These are phyloP conservation scores for Lentithecium fluviatile DNA, from an alignment of 495 filamentous ascomycete genomes.

Conservation along the genomic window DNA sequence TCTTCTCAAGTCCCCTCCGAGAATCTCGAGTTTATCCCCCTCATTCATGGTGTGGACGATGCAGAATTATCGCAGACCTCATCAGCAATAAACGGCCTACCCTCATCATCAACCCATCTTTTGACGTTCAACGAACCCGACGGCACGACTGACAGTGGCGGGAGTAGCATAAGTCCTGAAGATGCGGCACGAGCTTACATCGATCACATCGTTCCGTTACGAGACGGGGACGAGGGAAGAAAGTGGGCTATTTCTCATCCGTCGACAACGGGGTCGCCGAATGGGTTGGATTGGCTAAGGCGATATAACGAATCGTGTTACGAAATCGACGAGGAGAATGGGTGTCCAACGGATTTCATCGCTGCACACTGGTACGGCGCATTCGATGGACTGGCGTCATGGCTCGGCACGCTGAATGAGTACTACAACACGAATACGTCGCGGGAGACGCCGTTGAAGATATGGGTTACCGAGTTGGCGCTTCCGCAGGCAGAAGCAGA, in stretches of 20 bases:
- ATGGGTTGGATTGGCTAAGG: slow-evolving; percentile 24
- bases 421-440: slow-evolving; percentile 25
- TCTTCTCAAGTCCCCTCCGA: slow-evolving; percentile 4
- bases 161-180: slow-evolving; percentile 10
- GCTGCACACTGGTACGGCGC: slow-evolving; percentile 31
- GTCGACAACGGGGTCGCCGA: slow-evolving; percentile 11
- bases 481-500: slow-evolving; percentile 18
- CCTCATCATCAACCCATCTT: slow-evolving; percentile 5
- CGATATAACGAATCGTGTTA: slow-evolving; percentile 18
- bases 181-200: slow-evolving; percentile 25
- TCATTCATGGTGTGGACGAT: slow-evolving; percentile 26
- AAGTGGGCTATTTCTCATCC: slow-evolving; percentile 26
- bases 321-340: slow-evolving; percentile 22
- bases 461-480: slow-evolving; percentile 32
- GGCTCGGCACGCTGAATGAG: slow-evolving; percentile 18
- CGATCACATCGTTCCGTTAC: slow-evolving; percentile 21
- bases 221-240: slow-evolving; percentile 5
- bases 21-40: slow-evolving; percentile 21
- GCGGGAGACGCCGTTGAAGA: slow-evolving; percentile 6
- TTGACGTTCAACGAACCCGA: slow-evolving; percentile 32
- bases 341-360: slow-evolving; percentile 31
- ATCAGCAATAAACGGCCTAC: slow-evolving; percentile 4
- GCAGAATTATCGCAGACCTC: background rate
- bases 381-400: slow-evolving; percentile 22
- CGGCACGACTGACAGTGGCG: slow-evolving; percentile 13